These are phyloP conservation scores for Gossypium australe DNA, from an alignment of 345 rosid genomes.

Conservation along the genomic window DNA sequence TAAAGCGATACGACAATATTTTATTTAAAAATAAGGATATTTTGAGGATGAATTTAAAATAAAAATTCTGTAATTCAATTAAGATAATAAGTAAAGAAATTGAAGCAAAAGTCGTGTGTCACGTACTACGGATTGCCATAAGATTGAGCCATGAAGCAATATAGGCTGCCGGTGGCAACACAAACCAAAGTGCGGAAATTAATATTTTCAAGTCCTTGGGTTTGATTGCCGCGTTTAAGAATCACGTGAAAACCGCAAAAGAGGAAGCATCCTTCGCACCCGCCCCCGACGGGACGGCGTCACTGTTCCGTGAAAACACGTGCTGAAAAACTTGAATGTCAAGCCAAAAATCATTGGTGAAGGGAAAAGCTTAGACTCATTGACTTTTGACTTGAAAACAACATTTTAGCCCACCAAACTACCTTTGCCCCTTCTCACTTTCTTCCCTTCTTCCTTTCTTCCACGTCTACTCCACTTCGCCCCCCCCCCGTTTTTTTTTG, in stretches of 20 bases:
- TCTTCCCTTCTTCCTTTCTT: slow-evolving; percentile 7
- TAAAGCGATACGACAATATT: no score
- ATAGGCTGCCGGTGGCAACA: not conserved
- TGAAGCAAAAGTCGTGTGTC: not conserved
- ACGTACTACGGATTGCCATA: not conserved
- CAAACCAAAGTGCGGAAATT: slow-evolving; percentile 6
- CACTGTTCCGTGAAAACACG: not conserved
- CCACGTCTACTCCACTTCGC: slow-evolving; percentile 19
- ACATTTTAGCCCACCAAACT: not conserved
- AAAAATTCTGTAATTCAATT: no score
- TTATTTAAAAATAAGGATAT: no score
- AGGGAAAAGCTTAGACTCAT: not conserved
- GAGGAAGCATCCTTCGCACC: slow-evolving; percentile 4
- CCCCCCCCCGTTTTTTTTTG: not conserved
- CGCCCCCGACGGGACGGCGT: not conserved
- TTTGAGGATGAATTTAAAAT: no score
- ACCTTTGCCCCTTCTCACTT: slow-evolving; percentile 5
- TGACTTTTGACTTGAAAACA: slow-evolving; percentile 11
- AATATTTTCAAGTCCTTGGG: not conserved
- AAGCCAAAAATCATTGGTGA: not conserved
- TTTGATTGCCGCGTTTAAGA: no score
- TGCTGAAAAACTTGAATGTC: not conserved
- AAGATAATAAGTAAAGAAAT: not conserved
- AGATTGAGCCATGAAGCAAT: slow-evolving; percentile 9
- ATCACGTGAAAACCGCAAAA: slow-evolving; percentile 2